These are phyloP conservation scores for Canna indica DNA, from an alignment of 176 grass and related monocot species.

Conservation along the genomic window DNA sequence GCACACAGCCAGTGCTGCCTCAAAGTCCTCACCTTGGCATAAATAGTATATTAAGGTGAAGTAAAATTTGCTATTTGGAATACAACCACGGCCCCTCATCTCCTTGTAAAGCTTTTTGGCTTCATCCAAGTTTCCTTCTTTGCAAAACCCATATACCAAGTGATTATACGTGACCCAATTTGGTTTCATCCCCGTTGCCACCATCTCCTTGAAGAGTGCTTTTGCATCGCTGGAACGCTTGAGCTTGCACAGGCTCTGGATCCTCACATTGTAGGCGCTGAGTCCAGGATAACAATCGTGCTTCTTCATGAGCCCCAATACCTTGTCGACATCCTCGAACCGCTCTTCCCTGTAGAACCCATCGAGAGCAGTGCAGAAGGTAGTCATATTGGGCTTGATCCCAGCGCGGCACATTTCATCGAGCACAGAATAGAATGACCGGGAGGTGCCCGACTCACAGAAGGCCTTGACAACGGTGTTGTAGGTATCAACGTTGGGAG, in stretches of 20 bases:
- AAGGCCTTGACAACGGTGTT: constrained; percentile 74
- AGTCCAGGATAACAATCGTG: constrained; percentile 39
- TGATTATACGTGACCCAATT: constrained; percentile 70
- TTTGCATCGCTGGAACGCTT: constrained; percentile 38
- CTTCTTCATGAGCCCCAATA: constrained; percentile 72
- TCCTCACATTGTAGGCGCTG: constrained; percentile 50
- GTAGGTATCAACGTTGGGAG: constrained; percentile 50
- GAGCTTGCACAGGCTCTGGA: constrained; percentile 80
- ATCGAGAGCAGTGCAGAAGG: constrained; percentile 45
- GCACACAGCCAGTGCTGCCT: constrained; percentile 44
- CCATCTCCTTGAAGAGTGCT: constrained; percentile 56
- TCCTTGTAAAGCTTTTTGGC: constrained; percentile 59
- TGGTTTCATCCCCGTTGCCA: constrained; percentile 42
- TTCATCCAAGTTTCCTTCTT: constrained; percentile 66
- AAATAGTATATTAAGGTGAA: constrained; percentile 47
- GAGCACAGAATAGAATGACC: constrained; percentile 76
- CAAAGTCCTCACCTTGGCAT: constrained; percentile 60
- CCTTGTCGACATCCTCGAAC: constrained; percentile 61
- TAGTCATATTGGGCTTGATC: constrained; percentile 43
- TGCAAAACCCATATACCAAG: constrained; percentile 57
- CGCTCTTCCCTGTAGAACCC: constrained; percentile 82
- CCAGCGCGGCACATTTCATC: constrained; percentile 64
- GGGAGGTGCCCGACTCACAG: constrained; percentile 49
- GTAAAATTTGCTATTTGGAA: constrained; percentile 34
- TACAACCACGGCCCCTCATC: constrained; percentile 41